A percentile compares a stretch with the other conserved stretches of the same genome.
Conservation (phyloP, 192 early-diverging fungal genomes). For the Coemansia umbellata region DNA sequence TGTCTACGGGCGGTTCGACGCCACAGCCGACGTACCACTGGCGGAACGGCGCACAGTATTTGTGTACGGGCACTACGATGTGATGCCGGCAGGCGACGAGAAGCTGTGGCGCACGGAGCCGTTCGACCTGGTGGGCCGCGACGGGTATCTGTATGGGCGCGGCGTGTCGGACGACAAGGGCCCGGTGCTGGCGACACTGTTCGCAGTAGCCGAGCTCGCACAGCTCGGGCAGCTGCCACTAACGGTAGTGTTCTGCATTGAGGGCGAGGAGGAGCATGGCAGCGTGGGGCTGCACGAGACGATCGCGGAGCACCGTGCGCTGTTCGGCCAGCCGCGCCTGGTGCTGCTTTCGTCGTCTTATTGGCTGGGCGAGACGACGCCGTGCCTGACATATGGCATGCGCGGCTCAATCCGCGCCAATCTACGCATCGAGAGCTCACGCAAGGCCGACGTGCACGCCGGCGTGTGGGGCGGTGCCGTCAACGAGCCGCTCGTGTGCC, state of each 20-base stretch:
- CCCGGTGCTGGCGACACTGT: conserved; percentile 67
- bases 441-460: conserved; percentile 66
- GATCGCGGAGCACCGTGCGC: conserved; percentile 41
- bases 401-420: conserved; percentile 70
- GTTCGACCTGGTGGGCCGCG: conserved; percentile 60
- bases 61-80: conserved; percentile 81
- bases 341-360: conserved; percentile 64
- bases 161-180: conserved; percentile 83
- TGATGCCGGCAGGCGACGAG: conserved; percentile 66
- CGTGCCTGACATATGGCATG: conserved; percentile 76
- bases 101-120: conserved; percentile 62
- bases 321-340: conserved; percentile 31
- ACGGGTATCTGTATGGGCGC: conserved; percentile 73
- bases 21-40: conserved; percentile 14
- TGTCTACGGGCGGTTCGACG: conserved; percentile 63
- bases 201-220: conserved; percentile 65
- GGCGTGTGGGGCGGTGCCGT: conserved; percentile 74
- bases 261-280: conserved; percentile 77
- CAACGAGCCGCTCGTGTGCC: conserved; percentile 63
- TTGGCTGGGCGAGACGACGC: conserved; percentile 73
- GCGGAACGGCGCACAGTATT: conserved; percentile 52
- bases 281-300: conserved; percentile 65
- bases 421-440: conserved; percentile 46
- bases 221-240: conserved; percentile 55
- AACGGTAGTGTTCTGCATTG: conserved; percentile 71